Evolutionary conservation across 2,329 filamentous ascomycete genomes (phyloP), one percentile per base, ranked within the genome.

Genomic region (Ambrosiella cleistominuta): DNA sequence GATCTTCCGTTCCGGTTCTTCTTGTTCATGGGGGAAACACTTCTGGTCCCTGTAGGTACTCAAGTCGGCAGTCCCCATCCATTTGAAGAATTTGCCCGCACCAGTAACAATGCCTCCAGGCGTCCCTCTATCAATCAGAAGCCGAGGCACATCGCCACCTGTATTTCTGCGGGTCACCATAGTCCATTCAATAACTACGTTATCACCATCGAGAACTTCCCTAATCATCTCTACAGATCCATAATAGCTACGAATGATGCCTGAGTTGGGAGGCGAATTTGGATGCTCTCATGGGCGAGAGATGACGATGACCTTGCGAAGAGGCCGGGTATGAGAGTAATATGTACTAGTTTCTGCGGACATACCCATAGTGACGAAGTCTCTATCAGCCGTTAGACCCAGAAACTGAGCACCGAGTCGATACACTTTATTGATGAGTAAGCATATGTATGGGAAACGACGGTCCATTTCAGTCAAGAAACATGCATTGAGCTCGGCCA

Each of bases 101-200:
- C 95, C 89, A 47, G 75, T 75, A 35, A 88, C 78, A 64, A 95
- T 93, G 40, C 86, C 86, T 9, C 77, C 81, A 0, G 89, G 89
- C 0, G 89, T 95, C 37, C 86, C 87, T 66, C 87, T 82, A 65
- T 95, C 89, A n/a, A 95, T 87, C 77, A 95, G 83, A 70, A 93
- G 95, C 12, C 86, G 79, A 1, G 89, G 89, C 15, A 95, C 89
- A 60, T 82, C 91, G 56, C 89, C 89, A 9, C 89, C 89, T 2
- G 89, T 88, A 64, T 95, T 88, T 67, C 86, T 91, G 54, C 89
- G 77, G 1, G 88, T 95, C 15, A 95, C 81, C 89, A 95, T 95
- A 61, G 93, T 79, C 89, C 89, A 95, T 68, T 95, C 89, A 1
- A 95, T 67, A 3, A 40, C 37, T 3, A 59, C 12, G 15, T 27